These are phyloP conservation scores for Suillus subalutaceus DNA, from an alignment of 768 basidiomycete species.

Conservation along the genomic window DNA sequence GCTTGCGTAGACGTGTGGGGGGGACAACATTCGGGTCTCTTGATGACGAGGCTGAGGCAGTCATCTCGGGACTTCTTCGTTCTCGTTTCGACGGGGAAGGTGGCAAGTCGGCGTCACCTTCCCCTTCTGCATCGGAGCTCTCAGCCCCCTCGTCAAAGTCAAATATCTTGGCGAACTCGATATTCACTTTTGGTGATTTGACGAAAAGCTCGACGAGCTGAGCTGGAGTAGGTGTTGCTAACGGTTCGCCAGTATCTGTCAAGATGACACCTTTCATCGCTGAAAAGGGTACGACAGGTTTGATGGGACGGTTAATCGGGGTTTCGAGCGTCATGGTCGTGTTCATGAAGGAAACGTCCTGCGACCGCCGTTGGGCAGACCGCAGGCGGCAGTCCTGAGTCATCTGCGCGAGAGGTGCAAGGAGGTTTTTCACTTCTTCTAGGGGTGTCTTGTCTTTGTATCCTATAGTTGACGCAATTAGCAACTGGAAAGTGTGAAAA, in stretches of 20 bases:
- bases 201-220: slow-evolving; percentile 71
- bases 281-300: slow-evolving; percentile 37
- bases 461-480: slow-evolving; percentile 28
- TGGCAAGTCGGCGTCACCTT: slow-evolving; percentile 23
- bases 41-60: slow-evolving; percentile 32
- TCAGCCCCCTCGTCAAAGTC: slow-evolving; percentile 52
- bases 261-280: slow-evolving; percentile 82
- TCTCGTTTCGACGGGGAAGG: slow-evolving; percentile 54
- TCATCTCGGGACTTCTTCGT: slow-evolving; percentile 34
- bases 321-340: slow-evolving; percentile 45
- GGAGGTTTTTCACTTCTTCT: slow-evolving; percentile 76
- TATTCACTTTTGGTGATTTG: slow-evolving; percentile 67
- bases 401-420: slow-evolving; percentile 51
- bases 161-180: slow-evolving; percentile 80
- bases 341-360: slow-evolving; percentile 25
- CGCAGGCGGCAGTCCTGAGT: slow-evolving; percentile 31
- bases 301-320: slow-evolving; percentile 47
- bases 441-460: slow-evolving; percentile 61
- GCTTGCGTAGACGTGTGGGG: slow-evolving; percentile 55
- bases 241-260: slow-evolving; percentile 73
- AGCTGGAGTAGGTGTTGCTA: slow-evolving; percentile 70
- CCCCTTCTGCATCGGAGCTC: slow-evolving; percentile 29
- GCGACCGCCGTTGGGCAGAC: slow-evolving; percentile 20
- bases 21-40: slow-evolving; percentile 30
- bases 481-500: background rate